These are phyloP conservation scores for Phalaenopsis equestris DNA, from an alignment of 106 monocot genomes.

Conservation along the genomic window DNA sequence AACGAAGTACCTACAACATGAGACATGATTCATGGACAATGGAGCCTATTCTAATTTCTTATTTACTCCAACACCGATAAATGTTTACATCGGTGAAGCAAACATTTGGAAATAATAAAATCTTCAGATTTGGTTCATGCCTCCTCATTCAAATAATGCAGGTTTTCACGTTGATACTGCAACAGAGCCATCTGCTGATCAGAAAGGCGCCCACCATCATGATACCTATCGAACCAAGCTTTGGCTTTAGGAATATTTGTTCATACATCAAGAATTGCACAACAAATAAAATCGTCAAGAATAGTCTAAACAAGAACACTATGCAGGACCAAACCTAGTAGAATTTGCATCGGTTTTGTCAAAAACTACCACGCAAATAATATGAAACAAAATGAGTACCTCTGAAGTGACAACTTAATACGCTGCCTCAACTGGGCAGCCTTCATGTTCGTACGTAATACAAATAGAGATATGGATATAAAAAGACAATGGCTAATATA, in stretches of 20 bases:
- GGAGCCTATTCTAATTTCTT: background rate
- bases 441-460: background rate
- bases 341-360: background rate
- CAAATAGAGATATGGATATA: background rate
- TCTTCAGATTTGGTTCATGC: slow-evolving; percentile 25
- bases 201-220: slow-evolving; percentile 76
- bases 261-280: background rate
- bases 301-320: background rate
- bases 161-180: slow-evolving; percentile 91
- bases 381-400: background rate
- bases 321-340: background rate
- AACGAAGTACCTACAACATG: slow-evolving; percentile 66
- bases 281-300: background rate
- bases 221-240: slow-evolving; percentile 44
- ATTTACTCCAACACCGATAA: background rate
- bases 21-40: slow-evolving; percentile 6
- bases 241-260: background rate
- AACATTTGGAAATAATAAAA: background rate
- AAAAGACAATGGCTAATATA: background rate
- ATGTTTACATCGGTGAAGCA: background rate
- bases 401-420: too few species aligned
- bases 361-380: background rate
- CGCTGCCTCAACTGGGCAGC: too few species aligned
- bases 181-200: slow-evolving; percentile 98
- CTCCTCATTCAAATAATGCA: slow-evolving; percentile 95